phyloP scores from a whole-genome alignment of 768 basidiomycete species.

The Sporobolomyces pararoseus region DNA sequence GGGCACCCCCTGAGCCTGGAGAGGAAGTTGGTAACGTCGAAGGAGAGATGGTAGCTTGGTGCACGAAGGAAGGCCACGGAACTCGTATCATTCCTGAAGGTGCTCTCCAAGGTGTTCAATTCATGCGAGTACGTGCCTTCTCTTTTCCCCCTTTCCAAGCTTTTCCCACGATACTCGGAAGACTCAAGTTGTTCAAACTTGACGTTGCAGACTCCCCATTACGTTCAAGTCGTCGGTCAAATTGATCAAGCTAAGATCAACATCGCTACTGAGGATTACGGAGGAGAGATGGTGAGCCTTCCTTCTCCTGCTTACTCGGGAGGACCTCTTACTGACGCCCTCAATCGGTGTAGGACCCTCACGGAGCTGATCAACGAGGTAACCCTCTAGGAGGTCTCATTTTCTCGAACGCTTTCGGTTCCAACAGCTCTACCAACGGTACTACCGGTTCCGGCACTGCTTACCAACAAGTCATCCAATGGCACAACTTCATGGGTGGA shows the following conservation, averaged over 20 bases:
- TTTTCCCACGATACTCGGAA: no score
- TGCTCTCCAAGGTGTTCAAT: conserved; percentile 63
- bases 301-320: conserved; percentile 18
- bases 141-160: not conserved
- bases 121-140: conserved; percentile 48
- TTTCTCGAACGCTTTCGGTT: conserved; percentile 61
- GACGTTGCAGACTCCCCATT: conserved; percentile 53
- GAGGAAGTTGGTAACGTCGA: conserved; percentile 42
- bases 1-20: conserved; percentile 37
- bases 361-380: conserved; percentile 74
- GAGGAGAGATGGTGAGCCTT: conserved; percentile 65
- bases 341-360: conserved; percentile 60
- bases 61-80: conserved; percentile 57
- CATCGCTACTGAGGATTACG: conserved; percentile 57
- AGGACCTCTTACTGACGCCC: no score
- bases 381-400: conserved; percentile 56
- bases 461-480: conserved; percentile 58
- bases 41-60: conserved; percentile 48
- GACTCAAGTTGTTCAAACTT: no score
- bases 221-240: conserved; percentile 57
- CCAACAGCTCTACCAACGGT: conserved; percentile 51
- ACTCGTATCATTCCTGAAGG: conserved; percentile 69
- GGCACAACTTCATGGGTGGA: conserved; percentile 67
- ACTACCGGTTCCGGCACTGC: conserved; percentile 45
- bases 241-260: conserved; percentile 63